These are phyloP conservation scores for Mycothermus thermophilus DNA, from an alignment of 495 filamentous ascomycete genomes.

Conservation along the genomic window DNA sequence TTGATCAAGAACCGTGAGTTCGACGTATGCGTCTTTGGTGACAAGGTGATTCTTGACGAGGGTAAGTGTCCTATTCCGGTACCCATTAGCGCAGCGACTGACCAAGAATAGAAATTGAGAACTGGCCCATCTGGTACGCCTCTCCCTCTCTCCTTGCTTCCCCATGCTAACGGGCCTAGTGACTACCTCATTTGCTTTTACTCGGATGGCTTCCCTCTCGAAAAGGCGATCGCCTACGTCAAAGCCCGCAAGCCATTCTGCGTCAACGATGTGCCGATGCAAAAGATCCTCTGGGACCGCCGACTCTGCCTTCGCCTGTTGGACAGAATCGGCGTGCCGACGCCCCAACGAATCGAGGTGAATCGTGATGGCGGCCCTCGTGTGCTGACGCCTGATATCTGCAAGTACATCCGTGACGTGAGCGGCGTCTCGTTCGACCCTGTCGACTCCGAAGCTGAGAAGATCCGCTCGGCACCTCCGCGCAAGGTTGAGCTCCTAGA, in stretches of 20 bases:
- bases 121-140: conserved; percentile 54
- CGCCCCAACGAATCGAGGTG: conserved; percentile 80
- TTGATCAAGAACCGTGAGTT: conserved; percentile 84
- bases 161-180: no score
- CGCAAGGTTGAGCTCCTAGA: conserved; percentile 70
- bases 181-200: conserved; percentile 98
- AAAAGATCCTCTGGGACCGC: conserved; percentile 94
- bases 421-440: conserved; percentile 70
- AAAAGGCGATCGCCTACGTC: conserved; percentile 92
- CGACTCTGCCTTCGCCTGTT: conserved; percentile 76
- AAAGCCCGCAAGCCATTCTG: conserved; percentile 86
- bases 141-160: not conserved
- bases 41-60: conserved; percentile 96
- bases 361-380: conserved; percentile 85
- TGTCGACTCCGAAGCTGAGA: conserved; percentile 44
- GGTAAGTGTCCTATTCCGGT: conserved; percentile 28
- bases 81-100: conserved; percentile 2
- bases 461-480: conserved; percentile 41
- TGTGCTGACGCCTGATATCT: conserved; percentile 60
- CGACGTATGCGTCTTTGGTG: conserved; percentile 91
- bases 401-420: conserved; percentile 59
- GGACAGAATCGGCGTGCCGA: conserved; percentile 77
- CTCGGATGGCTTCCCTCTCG: conserved; percentile 89
- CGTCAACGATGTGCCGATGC: conserved; percentile 96
- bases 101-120: conserved; percentile 42